Percentiles rank a stretch among this genome's conserved stretches.
These are phyloP conservation scores for Calophaca sinica DNA, from an alignment of 306 rosid species.

Conservation along the genomic window DNA sequence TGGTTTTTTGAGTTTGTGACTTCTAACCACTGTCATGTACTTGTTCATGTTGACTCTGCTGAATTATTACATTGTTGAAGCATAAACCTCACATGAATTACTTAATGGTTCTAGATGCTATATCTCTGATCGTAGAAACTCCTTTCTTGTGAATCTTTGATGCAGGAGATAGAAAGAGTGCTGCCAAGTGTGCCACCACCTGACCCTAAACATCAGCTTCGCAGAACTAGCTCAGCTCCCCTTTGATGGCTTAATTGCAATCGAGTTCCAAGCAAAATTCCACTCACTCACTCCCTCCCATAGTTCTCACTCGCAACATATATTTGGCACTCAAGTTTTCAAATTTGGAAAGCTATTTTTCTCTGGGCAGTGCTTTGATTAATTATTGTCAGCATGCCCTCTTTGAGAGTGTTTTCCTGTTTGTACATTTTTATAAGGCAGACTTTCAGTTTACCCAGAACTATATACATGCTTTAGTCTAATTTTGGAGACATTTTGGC, in stretches of 20 bases:
- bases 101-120: constrained; percentile 26
- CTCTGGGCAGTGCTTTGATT: constrained; percentile 32
- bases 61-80: not conserved
- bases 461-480: constrained; percentile 36
- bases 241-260: constrained; percentile 47
- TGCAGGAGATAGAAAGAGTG: constrained; percentile 56
- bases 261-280: constrained; percentile 15
- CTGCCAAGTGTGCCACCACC: constrained; percentile 53
- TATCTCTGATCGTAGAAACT: constrained; percentile 25
- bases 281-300: constrained; percentile 25
- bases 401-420: constrained; percentile 38
- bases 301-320: constrained; percentile 39
- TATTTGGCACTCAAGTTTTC: constrained; percentile 7
- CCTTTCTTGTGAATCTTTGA: constrained; percentile 34
- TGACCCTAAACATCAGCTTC: constrained; percentile 60
- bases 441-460: constrained; percentile 34
- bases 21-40: not conserved
- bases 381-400: constrained; percentile 33
- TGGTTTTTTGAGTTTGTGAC: constrained; percentile 17
- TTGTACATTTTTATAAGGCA: constrained; percentile 47
- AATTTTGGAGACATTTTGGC: constrained; percentile 20
- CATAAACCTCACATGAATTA: not conserved
- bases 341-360: constrained; percentile 31
- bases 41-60: not conserved
- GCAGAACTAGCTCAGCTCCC: constrained; percentile 61